phyloP scores from a whole-genome alignment of 164 flowering plant genomes.

The Macadamia integrifolia region DNA sequence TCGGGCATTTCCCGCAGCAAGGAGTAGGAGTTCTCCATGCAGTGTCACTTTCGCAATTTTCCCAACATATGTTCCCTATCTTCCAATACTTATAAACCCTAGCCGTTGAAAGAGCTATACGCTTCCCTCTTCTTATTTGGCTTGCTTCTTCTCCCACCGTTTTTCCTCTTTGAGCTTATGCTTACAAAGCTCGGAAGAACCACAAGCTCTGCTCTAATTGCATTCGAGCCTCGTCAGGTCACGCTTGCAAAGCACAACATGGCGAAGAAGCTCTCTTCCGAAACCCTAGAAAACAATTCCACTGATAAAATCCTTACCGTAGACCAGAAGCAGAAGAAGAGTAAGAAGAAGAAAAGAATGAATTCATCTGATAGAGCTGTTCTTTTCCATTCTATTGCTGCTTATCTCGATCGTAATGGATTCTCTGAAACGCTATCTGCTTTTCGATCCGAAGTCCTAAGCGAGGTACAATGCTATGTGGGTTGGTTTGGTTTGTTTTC shows the following conservation, averaged over 20 bases:
- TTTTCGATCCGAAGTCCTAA: constrained; percentile 46
- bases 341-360: constrained; percentile 10
- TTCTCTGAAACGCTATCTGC: constrained; percentile 51
- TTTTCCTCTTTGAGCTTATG: not conserved
- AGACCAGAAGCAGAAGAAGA: constrained; percentile 4
- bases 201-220: constrained; percentile 13
- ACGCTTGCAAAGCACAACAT: constrained; percentile 22
- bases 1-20: no score
- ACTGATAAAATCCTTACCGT: not conserved
- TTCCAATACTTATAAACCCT: no score
- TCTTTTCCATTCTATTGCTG: constrained; percentile 37
- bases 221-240: constrained; percentile 57
- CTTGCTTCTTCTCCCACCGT: no score
- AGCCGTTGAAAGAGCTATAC: no score
- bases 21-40: no score
- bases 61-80: no score
- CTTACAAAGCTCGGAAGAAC: not conserved
- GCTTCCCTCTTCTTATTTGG: no score
- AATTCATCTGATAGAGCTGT: constrained; percentile 15
- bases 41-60: no score
- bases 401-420: constrained; percentile 42
- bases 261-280: constrained; percentile 7
- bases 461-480: constrained; percentile 18
- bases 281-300: not conserved
- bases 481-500: not conserved